phyloP scores from a whole-genome alignment of 768 basidiomycete genomes.

The Lyophyllum decastes region DNA sequence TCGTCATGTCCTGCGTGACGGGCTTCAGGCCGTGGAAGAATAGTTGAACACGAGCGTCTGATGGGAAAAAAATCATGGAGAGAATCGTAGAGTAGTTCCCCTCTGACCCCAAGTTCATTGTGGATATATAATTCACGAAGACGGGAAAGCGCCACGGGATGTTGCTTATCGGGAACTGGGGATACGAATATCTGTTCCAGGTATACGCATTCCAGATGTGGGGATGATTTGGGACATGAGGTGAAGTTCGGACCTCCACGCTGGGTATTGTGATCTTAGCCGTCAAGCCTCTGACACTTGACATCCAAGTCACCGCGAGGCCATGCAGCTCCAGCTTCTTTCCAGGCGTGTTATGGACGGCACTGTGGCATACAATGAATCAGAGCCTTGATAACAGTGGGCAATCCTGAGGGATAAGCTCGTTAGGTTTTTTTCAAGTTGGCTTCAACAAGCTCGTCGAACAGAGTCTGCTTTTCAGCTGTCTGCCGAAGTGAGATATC shows the following conservation, averaged over 20 bases:
- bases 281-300: conserved; percentile 6
- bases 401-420: conserved; percentile 3
- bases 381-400: not conserved
- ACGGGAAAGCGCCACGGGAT: not conserved
- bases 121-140: conserved; percentile 6
- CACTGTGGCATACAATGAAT: too few relatives aligned
- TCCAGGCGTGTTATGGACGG: conserved; percentile 1
- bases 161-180: not conserved
- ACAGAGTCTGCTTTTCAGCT: conserved; percentile 5
- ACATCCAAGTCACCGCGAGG: conserved; percentile 6
- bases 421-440: conserved; percentile 4
- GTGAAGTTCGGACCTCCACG: not conserved
- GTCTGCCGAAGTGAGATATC: conserved; percentile 8
- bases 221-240: conserved; percentile 1
- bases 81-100: not conserved
- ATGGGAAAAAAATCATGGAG: conserved; percentile 3
- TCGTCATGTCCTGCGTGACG: not conserved
- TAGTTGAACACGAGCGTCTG: not conserved
- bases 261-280: not conserved
- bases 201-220: conserved; percentile 8
- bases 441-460: too few relatives aligned
- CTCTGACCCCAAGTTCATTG: not conserved
- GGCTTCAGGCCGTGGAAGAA: not conserved
- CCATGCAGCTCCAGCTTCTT: conserved; percentile 3
- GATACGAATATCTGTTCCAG: not conserved